phyloP scores from a whole-genome alignment of 192 early-diverging fungal species.

The Entophlyctis luteolus region DNA sequence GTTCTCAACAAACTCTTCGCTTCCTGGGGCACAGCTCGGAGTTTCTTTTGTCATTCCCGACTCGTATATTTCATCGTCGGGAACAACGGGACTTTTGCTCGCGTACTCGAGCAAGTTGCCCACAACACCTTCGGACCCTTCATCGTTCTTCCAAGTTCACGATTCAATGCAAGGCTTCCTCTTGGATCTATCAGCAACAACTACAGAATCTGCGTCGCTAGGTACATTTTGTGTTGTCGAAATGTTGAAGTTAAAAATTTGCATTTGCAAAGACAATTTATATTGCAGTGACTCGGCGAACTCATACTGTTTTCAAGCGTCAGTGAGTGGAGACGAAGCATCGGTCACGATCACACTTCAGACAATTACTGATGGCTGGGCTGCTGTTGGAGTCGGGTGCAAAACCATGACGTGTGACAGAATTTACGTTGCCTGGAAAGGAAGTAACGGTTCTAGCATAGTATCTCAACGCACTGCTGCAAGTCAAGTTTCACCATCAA shows the following conservation, averaged over 20 bases:
- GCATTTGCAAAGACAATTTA: too few relatives aligned
- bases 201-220: too few relatives aligned
- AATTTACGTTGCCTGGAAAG: conserved; percentile 33
- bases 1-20: neutral
- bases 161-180: too few relatives aligned
- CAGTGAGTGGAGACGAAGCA: neutral
- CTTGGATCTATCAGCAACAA: too few relatives aligned
- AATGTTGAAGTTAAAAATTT: too few relatives aligned
- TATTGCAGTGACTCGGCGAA: neutral
- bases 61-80: neutral
- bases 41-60: neutral
- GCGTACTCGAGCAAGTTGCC: neutral
- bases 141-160: conserved; percentile 1
- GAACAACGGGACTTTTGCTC: neutral
- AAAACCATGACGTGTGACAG: conserved; percentile 24
- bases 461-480: conserved; percentile 27
- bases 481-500: conserved; percentile 12
- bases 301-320: conserved; percentile 14
- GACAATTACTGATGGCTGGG: conserved; percentile 14
- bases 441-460: conserved; percentile 16
- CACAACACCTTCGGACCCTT: neutral
- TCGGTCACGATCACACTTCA: conserved; percentile 9
- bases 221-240: too few relatives aligned
- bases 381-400: conserved; percentile 29
- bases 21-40: neutral